Evolutionary conservation across 768 basidiomycete species (phyloP).

Genomic region (Suillus subluteus): DNA sequence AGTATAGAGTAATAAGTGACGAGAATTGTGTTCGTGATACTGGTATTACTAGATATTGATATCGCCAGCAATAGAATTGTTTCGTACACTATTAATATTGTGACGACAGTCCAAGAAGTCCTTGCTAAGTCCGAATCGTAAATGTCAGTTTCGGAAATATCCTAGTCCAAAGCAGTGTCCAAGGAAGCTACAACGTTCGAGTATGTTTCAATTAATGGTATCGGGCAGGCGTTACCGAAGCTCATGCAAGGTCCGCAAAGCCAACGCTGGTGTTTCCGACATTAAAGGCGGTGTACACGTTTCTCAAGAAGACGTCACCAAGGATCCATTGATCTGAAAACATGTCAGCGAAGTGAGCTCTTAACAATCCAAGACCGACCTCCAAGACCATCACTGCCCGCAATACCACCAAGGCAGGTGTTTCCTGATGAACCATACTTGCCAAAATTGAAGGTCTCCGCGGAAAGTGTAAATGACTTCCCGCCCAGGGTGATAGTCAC

Average conservation of each 20-base stretch:
- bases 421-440: slow-evolving; percentile 13
- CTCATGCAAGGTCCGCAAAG: slow-evolving; percentile 39
- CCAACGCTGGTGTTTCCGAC: slow-evolving; percentile 42
- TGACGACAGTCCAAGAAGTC: slow-evolving; percentile 2
- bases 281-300: slow-evolving; percentile 51
- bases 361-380: slow-evolving; percentile 20
- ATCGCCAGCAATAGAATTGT: neutral
- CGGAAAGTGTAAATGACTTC: slow-evolving; percentile 33
- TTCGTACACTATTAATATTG: neutral
- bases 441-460: slow-evolving; percentile 43
- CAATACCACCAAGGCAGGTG: slow-evolving; percentile 26
- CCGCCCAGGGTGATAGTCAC: slow-evolving; percentile 40
- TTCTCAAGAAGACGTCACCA: slow-evolving; percentile 46
- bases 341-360: neutral
- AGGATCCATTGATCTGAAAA: slow-evolving; percentile 36
- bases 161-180: slow-evolving; percentile 1
- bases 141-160: neutral
- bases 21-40: neutral
- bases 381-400: slow-evolving; percentile 19
- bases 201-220: neutral
- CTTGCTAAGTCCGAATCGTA: neutral
- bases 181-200: neutral
- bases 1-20: slow-evolving; percentile 1
- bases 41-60: slow-evolving; percentile 3
- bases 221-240: neutral